Evolutionary conservation across 371 early-diverging fungal species (phyloP), one percentile per base, ranked within the genome.

Genomic region (Catenaria anguillulae): DNA sequence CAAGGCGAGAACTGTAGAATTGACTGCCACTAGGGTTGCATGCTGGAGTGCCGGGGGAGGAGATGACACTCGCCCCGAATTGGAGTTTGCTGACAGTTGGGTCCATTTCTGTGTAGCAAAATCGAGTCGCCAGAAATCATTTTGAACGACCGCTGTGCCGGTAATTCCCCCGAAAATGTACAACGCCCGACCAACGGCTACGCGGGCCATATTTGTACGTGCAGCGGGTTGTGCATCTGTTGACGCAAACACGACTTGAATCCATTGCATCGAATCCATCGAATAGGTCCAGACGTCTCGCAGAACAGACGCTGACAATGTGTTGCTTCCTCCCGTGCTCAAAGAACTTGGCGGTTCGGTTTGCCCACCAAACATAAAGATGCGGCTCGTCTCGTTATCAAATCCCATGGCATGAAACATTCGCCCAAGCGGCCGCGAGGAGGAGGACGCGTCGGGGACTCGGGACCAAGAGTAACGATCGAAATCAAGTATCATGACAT

Each of bases 121-220:
- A 43, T 65, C 42, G 55, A 62, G 60, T 10, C 15, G 17, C 66
- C 66, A 65, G 21, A 65, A 36, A 33, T 65, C 66, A n/a, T n/a
- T n/a, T n/a, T n/a, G n/a, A n/a, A n/a, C n/a, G n/a, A n/a, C n/a
- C n/a, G n/a, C n/a, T n/a, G n/a, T n/a, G 21, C 29, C 29, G 29
- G 50, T 29, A 10, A 50, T 13, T 0, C 50, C 50, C 13, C 50
- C 50, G 50, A 12, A 50, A 24, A 50, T 13, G 50, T 50, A 50
- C 10, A 50, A 12, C 29, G 29, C 29, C 13, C 29, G 5, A 0
- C 26, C 50, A 21, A 50, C 29, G 2, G 26, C 23, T n/a, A n/a
- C 46, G 23, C n/a, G 23, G n/a, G 46, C 46, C 13, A 23, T 2
- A n/a, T 45, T 23, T 19, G 46, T 45, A 5, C 46, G 46, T 2